Base-by-base conservation (phyloP, 495 filamentous ascomycete genomes). In the Neurospora sp. region DNA sequence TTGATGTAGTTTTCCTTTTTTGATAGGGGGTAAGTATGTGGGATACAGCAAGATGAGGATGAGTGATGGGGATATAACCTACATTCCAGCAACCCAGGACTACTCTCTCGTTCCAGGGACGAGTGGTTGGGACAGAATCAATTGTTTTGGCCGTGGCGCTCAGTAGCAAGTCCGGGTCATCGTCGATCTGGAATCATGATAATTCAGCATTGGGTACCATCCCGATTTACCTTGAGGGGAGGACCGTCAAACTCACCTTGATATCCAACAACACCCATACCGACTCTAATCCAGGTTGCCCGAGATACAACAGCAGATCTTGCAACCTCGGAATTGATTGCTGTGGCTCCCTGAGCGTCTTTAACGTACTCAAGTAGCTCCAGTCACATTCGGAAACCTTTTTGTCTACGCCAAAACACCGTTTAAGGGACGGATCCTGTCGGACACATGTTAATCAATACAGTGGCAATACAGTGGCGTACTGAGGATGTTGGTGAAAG, bases 251-350 rank as follows among this genome's bases (percentile, higher is more conserved):
- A 70, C 69, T 10, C 81, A 93, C 90, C 82, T 98, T 98, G 77
- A 98, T 92, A 79, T 98, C 95, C 0, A 98, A 84, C 59, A 98
- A 80, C 4, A 94, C 70, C 94, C 95, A 97, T 5, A 94, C 83
- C 48, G 90, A 77, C 75, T 92, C 89, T 11, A 84, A 71, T 1
- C 77, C 86, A 0, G 90, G 89, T 39, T 86, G 78, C 18, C 87
- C 85, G 41, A 98, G 79, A 72, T 90, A 95, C 59, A 88, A 84
- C 3, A 98, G 83, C 48, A 98, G 82, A 75, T 98, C 95, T n/a
- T 79, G 71, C 20, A 98, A 82, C 2, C 92, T 85, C 2, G 93
- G 89, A 88, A 98, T 92, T 0, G 85, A 84, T 75, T 92, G 86
- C 73, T 88, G 87, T 3, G 93, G 93, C 48, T 88, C 86, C 73